phyloP scores from a whole-genome alignment of 768 basidiomycete species.

The Aureoboletus auriporus region DNA sequence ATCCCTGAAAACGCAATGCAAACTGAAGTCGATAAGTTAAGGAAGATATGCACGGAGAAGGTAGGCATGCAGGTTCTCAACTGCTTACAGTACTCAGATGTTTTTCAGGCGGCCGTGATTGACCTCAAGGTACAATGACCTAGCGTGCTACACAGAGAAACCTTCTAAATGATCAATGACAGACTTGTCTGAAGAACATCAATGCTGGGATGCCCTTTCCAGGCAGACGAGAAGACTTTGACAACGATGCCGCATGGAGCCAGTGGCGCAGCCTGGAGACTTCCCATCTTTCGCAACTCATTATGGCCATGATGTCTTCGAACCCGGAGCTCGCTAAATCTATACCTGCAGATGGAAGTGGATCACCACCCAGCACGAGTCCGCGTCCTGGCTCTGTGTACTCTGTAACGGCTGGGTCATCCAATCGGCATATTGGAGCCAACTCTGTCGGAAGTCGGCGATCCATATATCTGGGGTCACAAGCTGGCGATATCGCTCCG shows the following conservation, averaged over 20 bases:
- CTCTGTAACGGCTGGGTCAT: constrained; percentile 33
- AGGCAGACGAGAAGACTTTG: constrained; percentile 83
- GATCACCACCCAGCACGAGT: constrained; percentile 19
- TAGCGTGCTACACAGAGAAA: neutral
- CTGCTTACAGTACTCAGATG: neutral
- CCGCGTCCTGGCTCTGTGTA: constrained; percentile 59
- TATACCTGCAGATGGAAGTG: constrained; percentile 47
- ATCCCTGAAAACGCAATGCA: constrained; percentile 64
- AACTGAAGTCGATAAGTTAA: constrained; percentile 66
- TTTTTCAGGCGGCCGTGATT: constrained; percentile 66
- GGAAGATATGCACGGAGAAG: constrained; percentile 71
- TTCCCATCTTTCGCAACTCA: constrained; percentile 79
- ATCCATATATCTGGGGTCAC: constrained; percentile 44
- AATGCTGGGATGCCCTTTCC: constrained; percentile 81
- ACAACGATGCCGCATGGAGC: constrained; percentile 75
- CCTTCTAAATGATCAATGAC: constrained; percentile 8
- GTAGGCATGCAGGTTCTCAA: constrained; percentile 28
- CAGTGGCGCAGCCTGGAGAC: constrained; percentile 83
- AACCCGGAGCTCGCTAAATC: constrained; percentile 87
- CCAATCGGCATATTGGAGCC: constrained; percentile 53
- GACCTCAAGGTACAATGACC: constrained; percentile 70
- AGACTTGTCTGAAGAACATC: constrained; percentile 88
- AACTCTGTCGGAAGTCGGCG: constrained; percentile 65
- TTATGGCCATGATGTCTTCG: constrained; percentile 79
- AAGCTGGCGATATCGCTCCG: constrained; percentile 28